Conservation (phyloP, 2,329 filamentous ascomycete species). For the Aspergillus flavus region DNA sequence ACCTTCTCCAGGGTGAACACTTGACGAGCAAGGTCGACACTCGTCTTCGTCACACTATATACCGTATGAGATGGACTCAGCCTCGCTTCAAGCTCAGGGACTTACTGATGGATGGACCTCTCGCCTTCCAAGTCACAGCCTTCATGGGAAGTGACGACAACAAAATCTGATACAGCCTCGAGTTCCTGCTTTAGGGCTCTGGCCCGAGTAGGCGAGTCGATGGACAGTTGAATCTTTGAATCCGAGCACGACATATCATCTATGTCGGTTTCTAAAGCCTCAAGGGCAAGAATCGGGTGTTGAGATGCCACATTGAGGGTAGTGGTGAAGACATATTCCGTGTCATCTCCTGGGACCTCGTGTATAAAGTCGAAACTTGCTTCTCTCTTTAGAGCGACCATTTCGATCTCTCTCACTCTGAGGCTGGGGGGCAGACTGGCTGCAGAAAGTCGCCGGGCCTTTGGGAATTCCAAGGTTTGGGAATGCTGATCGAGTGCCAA, state of each 20-base stretch:
- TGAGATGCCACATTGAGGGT: conserved; percentile 15
- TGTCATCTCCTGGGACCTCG: not conserved
- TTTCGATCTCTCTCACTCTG: not conserved
- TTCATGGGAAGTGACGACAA: conserved; percentile 22
- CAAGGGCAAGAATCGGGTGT: conserved; percentile 16
- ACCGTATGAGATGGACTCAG: not conserved
- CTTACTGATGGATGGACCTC: conserved; percentile 23
- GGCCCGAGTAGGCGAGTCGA: not conserved
- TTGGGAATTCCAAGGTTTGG: not conserved
- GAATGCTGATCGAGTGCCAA: not conserved
- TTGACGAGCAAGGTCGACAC: conserved; percentile 8
- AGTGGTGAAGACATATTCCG: conserved; percentile 13
- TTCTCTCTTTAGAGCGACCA: not conserved
- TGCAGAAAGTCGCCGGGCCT: not conserved
- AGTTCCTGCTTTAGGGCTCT: conserved; percentile 12
- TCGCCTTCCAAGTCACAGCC: conserved; percentile 23
- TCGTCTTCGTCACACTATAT: conserved; percentile 5
- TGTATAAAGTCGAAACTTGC: conserved; percentile 9
- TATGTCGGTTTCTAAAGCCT: conserved; percentile 16
- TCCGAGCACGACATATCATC: conserved; percentile 2
- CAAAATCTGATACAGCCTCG: conserved; percentile 11
- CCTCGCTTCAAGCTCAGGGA: not conserved
- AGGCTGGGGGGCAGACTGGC: not conserved
- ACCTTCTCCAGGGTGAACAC: conserved; percentile 14
- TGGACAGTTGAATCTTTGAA: not conserved